Percentiles rank a stretch among this genome's conserved stretches.
phyloP scores from a whole-genome alignment of 805 yeast genomes.

The Ascoidea rubescens region DNA sequence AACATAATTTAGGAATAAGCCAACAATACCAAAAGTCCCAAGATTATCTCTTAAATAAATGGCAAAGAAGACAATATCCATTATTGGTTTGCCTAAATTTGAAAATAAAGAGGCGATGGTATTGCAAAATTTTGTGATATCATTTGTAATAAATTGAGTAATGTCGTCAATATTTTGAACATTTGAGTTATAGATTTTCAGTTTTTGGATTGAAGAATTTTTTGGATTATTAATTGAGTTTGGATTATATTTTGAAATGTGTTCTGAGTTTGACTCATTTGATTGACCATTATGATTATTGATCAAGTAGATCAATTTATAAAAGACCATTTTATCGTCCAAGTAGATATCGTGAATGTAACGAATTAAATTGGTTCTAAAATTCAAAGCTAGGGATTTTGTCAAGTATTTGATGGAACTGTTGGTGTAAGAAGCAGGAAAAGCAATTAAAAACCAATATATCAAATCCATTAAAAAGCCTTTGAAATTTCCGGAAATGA shows the following conservation, averaged over 20 bases:
- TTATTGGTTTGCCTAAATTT: slow-evolving; percentile 81
- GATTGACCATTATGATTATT: slow-evolving; percentile 23
- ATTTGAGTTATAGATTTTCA: background rate
- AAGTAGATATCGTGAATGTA: slow-evolving; percentile 84
- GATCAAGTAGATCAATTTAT: slow-evolving; percentile 57
- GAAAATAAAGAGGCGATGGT: slow-evolving; percentile 76
- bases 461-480: slow-evolving; percentile 65
- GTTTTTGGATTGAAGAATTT: background rate
- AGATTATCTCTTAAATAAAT: slow-evolving; percentile 72
- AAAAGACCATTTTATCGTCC: slow-evolving; percentile 69
- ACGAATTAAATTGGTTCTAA: slow-evolving; percentile 71
- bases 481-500: slow-evolving; percentile 67
- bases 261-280: background rate
- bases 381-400: slow-evolving; percentile 62
- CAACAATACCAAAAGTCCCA: slow-evolving; percentile 76
- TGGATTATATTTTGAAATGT: background rate
- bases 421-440: slow-evolving; percentile 88
- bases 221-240: background rate
- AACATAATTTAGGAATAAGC: slow-evolving; percentile 70
- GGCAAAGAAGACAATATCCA: slow-evolving; percentile 74
- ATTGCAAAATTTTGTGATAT: slow-evolving; percentile 66
- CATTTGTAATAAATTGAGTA: slow-evolving; percentile 67
- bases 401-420: slow-evolving; percentile 78
- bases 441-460: slow-evolving; percentile 81
- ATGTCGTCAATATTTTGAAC: slow-evolving; percentile 55